Conservation (phyloP, 495 filamentous ascomycete species). For the Xylaria castorea region DNA sequence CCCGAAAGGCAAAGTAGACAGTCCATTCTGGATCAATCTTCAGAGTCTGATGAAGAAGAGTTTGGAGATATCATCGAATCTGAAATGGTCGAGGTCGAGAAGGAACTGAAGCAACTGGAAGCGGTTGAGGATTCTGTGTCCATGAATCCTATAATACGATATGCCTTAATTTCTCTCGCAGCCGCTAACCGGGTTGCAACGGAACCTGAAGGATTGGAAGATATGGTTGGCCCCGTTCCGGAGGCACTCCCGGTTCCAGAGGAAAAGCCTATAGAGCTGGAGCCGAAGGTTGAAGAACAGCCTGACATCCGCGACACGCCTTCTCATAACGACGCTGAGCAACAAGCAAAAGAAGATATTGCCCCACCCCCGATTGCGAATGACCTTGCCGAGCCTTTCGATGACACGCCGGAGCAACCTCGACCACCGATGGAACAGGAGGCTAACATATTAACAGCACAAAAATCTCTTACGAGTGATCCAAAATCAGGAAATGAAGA, state of each 20-base stretch:
- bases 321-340: slow-evolving; percentile 35
- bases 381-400: slow-evolving; percentile 32
- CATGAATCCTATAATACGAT: slow-evolving; percentile 38
- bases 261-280: slow-evolving; percentile 43
- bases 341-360: slow-evolving; percentile 34
- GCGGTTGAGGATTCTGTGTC: slow-evolving; percentile 37
- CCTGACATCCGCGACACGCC: slow-evolving; percentile 41
- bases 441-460: slow-evolving; percentile 31
- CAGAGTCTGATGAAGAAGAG: slow-evolving; percentile 61
- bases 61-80: slow-evolving; percentile 58
- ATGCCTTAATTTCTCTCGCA: slow-evolving; percentile 44
- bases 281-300: slow-evolving; percentile 50
- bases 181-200: slow-evolving; percentile 44
- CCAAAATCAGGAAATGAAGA: slow-evolving; percentile 37
- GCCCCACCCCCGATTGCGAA: slow-evolving; percentile 28
- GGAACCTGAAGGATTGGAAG: slow-evolving; percentile 39
- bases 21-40: slow-evolving; percentile 43
- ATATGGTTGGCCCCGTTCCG: slow-evolving; percentile 46
- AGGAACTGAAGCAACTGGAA: slow-evolving; percentile 49
- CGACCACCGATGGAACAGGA: slow-evolving; percentile 39
- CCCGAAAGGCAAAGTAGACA: slow-evolving; percentile 39
- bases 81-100: slow-evolving; percentile 51
- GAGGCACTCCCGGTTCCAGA: slow-evolving; percentile 37
- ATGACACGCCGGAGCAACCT: slow-evolving; percentile 30
- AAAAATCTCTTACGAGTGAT: slow-evolving; percentile 29